Percentiles rank a stretch among this genome's conserved stretches.
phyloP scores from a whole-genome alignment of 2,329 filamentous ascomycete genomes.

The Colletotrichum brevisporum region DNA sequence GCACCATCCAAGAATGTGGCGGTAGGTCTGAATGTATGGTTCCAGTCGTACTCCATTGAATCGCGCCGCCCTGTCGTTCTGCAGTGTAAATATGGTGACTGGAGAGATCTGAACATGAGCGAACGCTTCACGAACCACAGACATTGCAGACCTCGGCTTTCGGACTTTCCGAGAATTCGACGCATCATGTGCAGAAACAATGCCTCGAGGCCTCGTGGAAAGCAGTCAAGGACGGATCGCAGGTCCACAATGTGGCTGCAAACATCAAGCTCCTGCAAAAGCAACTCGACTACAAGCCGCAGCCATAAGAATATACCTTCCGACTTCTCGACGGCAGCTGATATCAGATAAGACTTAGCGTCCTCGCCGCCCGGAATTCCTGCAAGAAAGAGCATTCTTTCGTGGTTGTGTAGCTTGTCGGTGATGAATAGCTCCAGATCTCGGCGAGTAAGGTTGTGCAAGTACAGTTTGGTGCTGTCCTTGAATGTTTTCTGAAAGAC shows the following conservation, averaged over 20 bases:
- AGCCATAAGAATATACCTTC: constrained; percentile 5
- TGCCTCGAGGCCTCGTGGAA: background rate
- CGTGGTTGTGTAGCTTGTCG: background rate
- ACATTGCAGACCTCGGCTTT: background rate
- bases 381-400: background rate
- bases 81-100: background rate
- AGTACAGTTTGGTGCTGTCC: background rate
- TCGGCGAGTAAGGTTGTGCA: background rate
- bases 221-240: background rate
- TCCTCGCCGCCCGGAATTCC: fast-evolving
- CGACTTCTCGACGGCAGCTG: background rate
- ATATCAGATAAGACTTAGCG: fast-evolving
- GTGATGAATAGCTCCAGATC: background rate
- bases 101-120: background rate
- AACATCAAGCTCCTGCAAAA: background rate
- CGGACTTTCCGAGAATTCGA: background rate
- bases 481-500: background rate
- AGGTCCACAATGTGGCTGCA: background rate
- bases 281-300: background rate
- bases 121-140: background rate
- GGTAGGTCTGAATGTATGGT: background rate
- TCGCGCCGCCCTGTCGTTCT: no score
- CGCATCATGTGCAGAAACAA: constrained; percentile 4
- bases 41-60: background rate
- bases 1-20: background rate